Base-by-base conservation (phyloP, 805 yeast genomes). In the Teunomyces gatunensis region DNA sequence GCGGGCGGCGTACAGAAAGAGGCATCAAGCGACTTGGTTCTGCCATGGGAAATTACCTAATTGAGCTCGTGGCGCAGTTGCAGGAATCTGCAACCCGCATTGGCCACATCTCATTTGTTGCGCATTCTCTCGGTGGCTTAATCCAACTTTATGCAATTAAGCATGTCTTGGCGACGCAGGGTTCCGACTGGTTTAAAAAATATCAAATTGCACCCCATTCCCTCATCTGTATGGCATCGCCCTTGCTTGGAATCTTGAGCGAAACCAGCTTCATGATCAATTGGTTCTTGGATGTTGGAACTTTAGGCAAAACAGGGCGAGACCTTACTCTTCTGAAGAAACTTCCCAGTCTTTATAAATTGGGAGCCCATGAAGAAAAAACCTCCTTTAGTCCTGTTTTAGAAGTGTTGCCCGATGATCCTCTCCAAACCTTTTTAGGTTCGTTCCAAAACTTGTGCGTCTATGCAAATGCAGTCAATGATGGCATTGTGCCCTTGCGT, bases 401-500 rank as follows among this genome's bases (percentile, higher is more conserved):
- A n/a, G 74, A 71, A 42, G 55, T 60, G 5, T 57, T 73, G 7
- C 78, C 78, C 2, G 70, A 67, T 37, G 71, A 67, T 34, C 74
- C 75, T 13, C 55, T 73, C n/a, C 68, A 59, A 37, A 40, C 53
- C 4, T 65, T 67, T 40, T 49, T 73, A 25, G 52, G 46, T 4
- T 43, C 53, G 39, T 73, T 73, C 45, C 55, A 57, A 25, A 64
- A 62, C 49, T 61, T 72, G 32, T 68, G 74, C 2, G 51, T 72
- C 4, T 73, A 73, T 51, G 77, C 78, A 13, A 73, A 73, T 53
- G 74, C 75, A 4, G 60, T 73, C 12, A 72, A 73, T 47, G 78
- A 73, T 50, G 78, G 78, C 2, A 73, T 73, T 17, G 77, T 72
- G 1, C 78, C 78, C 1, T 58, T 73, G 28, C 56, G 78, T 41